phyloP scores from a whole-genome alignment of 2,329 filamentous ascomycete genomes.

The Nothopassalora personata region DNA sequence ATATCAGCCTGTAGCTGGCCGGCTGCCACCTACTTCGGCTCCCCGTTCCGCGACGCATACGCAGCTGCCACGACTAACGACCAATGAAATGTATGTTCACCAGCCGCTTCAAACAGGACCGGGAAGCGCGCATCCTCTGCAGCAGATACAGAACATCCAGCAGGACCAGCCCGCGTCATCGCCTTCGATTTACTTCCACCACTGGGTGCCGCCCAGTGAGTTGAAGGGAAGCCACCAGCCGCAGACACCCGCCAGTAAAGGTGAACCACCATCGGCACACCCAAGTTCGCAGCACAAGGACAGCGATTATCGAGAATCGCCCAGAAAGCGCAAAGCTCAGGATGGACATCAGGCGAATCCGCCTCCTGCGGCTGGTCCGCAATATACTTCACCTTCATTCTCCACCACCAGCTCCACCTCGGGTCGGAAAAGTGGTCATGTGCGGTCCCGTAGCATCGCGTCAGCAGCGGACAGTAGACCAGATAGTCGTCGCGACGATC shows the following conservation, averaged over 20 bases:
- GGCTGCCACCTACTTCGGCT: constrained; percentile 37
- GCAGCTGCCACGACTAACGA: constrained; percentile 47
- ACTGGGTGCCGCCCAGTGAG: constrained; percentile 77
- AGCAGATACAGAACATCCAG: constrained; percentile 47
- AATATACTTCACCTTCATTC: constrained; percentile 47
- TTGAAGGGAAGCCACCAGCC: constrained; percentile 55
- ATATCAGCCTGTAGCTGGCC: constrained; percentile 27
- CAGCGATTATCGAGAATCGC: constrained; percentile 65
- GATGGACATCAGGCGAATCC: constrained; percentile 49
- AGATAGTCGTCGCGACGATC: constrained; percentile 22
- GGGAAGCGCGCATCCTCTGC: constrained; percentile 37
- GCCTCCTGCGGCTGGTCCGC: constrained; percentile 46
- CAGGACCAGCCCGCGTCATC: constrained; percentile 62
- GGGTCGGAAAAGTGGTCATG: constrained; percentile 54
- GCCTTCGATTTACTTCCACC: constrained; percentile 80
- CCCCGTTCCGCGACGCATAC: constrained; percentile 44
- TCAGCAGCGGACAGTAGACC: constrained; percentile 36
- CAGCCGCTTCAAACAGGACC: constrained; percentile 40
- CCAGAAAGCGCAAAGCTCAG: constrained; percentile 76
- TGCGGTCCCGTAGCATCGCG: constrained; percentile 60
- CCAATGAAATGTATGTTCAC: constrained; percentile 48
- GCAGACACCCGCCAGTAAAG: constrained; percentile 64
- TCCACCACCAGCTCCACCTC: constrained; percentile 52
- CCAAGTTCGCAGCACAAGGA: constrained; percentile 46
- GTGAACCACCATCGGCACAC: constrained; percentile 46